phyloP scores from a whole-genome alignment of 768 basidiomycete species.

The Auriscalpium orientale region DNA sequence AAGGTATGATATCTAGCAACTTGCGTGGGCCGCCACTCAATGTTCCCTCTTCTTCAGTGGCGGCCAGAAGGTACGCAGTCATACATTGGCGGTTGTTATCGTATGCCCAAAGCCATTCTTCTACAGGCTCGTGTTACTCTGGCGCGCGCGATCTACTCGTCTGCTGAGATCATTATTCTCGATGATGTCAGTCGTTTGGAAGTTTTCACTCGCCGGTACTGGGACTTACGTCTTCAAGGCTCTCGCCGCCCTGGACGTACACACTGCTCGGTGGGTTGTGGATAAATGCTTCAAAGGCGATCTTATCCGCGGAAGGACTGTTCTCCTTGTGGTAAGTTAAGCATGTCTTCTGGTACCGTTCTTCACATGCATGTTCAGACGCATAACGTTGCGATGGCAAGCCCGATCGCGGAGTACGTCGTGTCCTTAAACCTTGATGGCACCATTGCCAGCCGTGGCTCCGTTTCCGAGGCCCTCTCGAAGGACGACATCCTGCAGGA shows the following conservation, averaged over 20 bases:
- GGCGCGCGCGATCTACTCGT: slow-evolving; percentile 52
- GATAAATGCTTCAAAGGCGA: slow-evolving; percentile 42
- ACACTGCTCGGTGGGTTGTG: slow-evolving; percentile 45
- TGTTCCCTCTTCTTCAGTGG: slow-evolving; percentile 25
- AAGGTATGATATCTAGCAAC: slow-evolving; percentile 16
- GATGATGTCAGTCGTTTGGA: slow-evolving; percentile 48
- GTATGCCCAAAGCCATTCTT: slow-evolving; percentile 20
- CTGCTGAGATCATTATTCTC: slow-evolving; percentile 55
- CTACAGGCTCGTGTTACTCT: slow-evolving; percentile 39
- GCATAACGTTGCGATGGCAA: slow-evolving; percentile 46
- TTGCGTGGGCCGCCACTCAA: too few species aligned
- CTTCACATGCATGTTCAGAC: slow-evolving; percentile 24
- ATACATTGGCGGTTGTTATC: background rate
- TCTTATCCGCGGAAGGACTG: slow-evolving; percentile 40
- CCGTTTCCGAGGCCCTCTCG: slow-evolving; percentile 39
- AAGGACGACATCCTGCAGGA: slow-evolving; percentile 28
- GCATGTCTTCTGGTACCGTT: slow-evolving; percentile 6
- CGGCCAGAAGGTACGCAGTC: slow-evolving; percentile 37
- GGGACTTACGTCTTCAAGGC: slow-evolving; percentile 16
- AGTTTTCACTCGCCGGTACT: background rate
- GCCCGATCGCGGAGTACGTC: slow-evolving; percentile 47
- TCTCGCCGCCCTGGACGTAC: slow-evolving; percentile 44
- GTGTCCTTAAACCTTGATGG: slow-evolving; percentile 51
- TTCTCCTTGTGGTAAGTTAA: slow-evolving; percentile 38
- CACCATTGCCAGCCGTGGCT: slow-evolving; percentile 39